phyloP scores from a whole-genome alignment of 345 rosid species.

The Balakata baccata region DNA sequence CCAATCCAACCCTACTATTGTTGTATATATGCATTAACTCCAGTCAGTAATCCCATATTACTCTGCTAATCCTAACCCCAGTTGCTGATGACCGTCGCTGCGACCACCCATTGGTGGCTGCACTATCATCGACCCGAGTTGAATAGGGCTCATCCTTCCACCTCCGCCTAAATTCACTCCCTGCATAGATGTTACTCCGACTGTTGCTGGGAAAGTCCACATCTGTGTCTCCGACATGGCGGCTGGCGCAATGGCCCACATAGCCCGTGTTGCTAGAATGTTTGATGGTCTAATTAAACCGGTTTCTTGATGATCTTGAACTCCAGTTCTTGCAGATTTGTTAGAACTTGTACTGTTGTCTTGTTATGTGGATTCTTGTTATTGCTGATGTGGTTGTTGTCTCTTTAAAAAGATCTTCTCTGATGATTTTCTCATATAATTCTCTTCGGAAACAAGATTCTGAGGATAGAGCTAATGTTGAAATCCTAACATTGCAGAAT shows the following conservation, averaged over 20 bases:
- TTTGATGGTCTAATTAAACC: constrained; percentile 38
- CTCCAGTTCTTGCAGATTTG: constrained; percentile 29
- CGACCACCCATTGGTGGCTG: constrained; percentile 31
- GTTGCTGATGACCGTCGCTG: constrained; percentile 34
- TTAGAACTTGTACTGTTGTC: constrained; percentile 21
- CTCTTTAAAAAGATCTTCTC: constrained; percentile 73
- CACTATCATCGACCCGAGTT: constrained; percentile 60
- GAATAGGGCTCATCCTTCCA: constrained; percentile 43
- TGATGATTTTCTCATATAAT: constrained; percentile 42
- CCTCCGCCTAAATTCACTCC: no score
- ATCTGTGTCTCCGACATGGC: constrained; percentile 45
- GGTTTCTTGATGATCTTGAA: constrained; percentile 32
- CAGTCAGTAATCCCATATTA: constrained; percentile 46
- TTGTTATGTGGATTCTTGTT: constrained; percentile 16
- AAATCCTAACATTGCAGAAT: constrained; percentile 46
- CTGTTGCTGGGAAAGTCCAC: constrained; percentile 62
- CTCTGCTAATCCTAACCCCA: constrained; percentile 56
- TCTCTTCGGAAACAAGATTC: constrained; percentile 29
- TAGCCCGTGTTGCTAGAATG: constrained; percentile 46
- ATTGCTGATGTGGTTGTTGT: constrained; percentile 2
- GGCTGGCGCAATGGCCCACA: constrained; percentile 71
- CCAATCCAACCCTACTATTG: constrained; percentile 42
- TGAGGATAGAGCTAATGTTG: constrained; percentile 58
- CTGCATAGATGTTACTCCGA: constrained; percentile 17
- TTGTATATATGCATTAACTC: constrained; percentile 21